Conservation (phyloP, 768 basidiomycete genomes). For the Panaeolus cyanescens region DNA sequence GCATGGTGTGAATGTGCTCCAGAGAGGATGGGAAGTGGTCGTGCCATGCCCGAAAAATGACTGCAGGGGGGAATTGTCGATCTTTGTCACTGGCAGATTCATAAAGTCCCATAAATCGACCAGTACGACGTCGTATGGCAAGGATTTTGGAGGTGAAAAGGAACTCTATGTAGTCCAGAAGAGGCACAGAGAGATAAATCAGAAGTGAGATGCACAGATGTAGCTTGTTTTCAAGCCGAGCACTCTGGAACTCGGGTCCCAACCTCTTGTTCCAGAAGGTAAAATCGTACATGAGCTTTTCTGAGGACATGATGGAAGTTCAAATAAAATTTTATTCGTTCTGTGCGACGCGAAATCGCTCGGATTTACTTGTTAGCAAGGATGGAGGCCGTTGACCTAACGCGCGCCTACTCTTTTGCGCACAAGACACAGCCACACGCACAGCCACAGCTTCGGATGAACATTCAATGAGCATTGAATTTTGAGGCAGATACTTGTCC, state of each 20-base stretch:
- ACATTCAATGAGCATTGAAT: too few species aligned
- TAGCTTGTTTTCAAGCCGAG: background rate
- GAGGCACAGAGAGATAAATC: slow-evolving; percentile 14
- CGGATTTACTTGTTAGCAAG: too few species aligned
- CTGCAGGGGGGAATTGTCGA: background rate
- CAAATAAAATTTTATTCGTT: too few species aligned
- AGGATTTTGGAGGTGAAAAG: slow-evolving; percentile 12
- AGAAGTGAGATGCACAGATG: slow-evolving; percentile 17
- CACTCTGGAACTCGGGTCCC: background rate
- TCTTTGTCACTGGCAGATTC: slow-evolving; percentile 1
- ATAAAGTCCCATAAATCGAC: slow-evolving; percentile 10
- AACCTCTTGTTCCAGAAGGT: background rate
- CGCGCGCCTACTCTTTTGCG: too few species aligned
- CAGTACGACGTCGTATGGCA: slow-evolving; percentile 3
- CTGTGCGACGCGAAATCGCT: too few species aligned
- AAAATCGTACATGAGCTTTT: background rate
- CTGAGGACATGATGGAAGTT: background rate
- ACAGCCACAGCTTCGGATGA: too few species aligned
- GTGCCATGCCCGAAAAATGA: background rate
- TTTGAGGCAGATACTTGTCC: too few species aligned
- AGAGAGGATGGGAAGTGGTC: background rate
- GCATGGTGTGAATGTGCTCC: background rate
- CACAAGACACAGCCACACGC: too few species aligned
- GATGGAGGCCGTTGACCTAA: too few species aligned
- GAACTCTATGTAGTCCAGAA: slow-evolving; percentile 12